Evolutionary conservation across 257 asterid species (phyloP).

Genomic region (Petrea volubilis): DNA sequence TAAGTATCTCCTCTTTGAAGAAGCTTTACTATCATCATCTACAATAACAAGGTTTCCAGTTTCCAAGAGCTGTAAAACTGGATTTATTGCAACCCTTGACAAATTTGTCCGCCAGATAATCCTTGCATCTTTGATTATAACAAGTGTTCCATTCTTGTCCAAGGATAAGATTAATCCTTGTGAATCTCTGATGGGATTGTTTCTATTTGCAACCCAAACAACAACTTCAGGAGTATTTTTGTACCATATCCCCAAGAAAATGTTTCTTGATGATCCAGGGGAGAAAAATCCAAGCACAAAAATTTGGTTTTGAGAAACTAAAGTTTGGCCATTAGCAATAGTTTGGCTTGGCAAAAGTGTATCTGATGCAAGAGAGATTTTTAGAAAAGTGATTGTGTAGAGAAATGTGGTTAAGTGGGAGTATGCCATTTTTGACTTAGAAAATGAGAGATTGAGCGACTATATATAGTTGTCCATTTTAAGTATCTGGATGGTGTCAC

Average conservation of each 20-base stretch:
- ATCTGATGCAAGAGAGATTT: neutral
- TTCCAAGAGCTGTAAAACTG: constrained; percentile 26
- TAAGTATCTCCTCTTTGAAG: neutral
- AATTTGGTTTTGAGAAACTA: constrained; percentile 26
- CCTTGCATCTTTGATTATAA: constrained; percentile 1
- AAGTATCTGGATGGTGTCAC: too few species aligned
- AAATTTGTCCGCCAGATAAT: constrained; percentile 27
- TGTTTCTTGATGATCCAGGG: constrained; percentile 24
- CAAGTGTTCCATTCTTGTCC: constrained; percentile 8
- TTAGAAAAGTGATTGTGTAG: neutral
- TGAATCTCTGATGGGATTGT: constrained; percentile 20
- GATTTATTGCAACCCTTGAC: constrained; percentile 7
- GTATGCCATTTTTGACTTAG: constrained; percentile 2
- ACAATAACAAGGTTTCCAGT: constrained; percentile 34
- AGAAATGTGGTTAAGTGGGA: neutral
- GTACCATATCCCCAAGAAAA: constrained; percentile 37
- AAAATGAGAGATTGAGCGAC: too few species aligned
- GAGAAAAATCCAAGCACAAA: constrained; percentile 37
- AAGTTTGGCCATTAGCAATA: constrained; percentile 3
- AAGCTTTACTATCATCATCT: neutral
- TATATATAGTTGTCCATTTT: too few species aligned
- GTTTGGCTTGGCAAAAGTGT: constrained; percentile 29
- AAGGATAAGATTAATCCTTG: constrained; percentile 5
- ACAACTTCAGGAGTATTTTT: constrained; percentile 24
- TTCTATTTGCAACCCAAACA: constrained; percentile 40